Base-by-base conservation (phyloP, 2,329 filamentous ascomycete genomes). In the Fusarium devonianum region DNA sequence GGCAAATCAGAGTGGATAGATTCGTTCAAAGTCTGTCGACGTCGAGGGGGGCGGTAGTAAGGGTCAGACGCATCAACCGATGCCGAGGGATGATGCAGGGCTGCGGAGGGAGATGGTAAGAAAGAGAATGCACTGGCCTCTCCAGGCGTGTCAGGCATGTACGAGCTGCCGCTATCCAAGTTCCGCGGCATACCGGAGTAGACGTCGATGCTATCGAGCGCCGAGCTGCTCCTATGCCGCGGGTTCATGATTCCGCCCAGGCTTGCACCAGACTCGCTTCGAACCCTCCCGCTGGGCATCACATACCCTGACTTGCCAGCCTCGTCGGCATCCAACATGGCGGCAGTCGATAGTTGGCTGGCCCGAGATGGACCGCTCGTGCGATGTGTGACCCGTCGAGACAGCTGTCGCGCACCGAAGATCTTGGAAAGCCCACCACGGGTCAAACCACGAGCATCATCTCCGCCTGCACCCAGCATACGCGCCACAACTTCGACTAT, bases 381-480 rank as follows among this genome's bases (percentile, higher is more conserved):
- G 52, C 82, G 83, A 36, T 84, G 84, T 49, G 83, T 84, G 55
- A 82, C 77, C 37, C 92, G 85, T 56, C 89, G 85, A 10, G 90
- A 90, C 29, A 97, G 78, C 70, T 97, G 92, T 35, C 92, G 88
- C 81, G 92, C 91, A 39, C 92, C 92, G 67, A 97, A 95, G 34
- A 92, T 90, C 74, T 92, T 96, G 61, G 87, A 87, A 43, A 99
- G 78, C 7, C 92, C 93, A 66, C 94, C 93, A 68, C 90, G 79
- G 39, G 86, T 84, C 57, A 88, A 84, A 28, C 87, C 87, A 40
- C 80, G 81, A 28, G 80, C 77, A 59, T 88, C 84, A 60, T 93
- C 88, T 16, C 87, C 88, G 37, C 92, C 94, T 22, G 89, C 92
- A 26, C 93, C 93, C 18, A 89, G 82, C 65, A 94, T 78, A 42